phyloP scores from a whole-genome alignment of 192 early-diverging fungal species.

The Podila horticola region DNA sequence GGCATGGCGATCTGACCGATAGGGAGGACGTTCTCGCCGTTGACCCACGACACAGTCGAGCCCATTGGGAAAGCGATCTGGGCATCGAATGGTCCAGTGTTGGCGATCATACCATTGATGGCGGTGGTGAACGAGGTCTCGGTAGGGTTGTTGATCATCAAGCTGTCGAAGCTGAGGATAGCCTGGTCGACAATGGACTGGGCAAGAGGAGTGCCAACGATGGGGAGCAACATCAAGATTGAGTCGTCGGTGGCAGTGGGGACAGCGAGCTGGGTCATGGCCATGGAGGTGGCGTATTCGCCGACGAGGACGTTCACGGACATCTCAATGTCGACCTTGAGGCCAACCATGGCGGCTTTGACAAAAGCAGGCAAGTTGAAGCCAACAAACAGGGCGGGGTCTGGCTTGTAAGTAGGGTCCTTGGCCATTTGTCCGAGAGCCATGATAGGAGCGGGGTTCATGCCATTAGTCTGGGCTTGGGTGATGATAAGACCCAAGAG shows the following conservation, averaged over 20 bases:
- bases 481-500: slow-evolving; percentile 57
- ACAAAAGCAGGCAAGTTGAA: slow-evolving; percentile 61
- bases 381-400: slow-evolving; percentile 48
- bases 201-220: slow-evolving; percentile 66
- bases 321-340: slow-evolving; percentile 60
- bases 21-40: slow-evolving; percentile 13
- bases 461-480: slow-evolving; percentile 51
- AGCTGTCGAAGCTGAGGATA: slow-evolving; percentile 30
- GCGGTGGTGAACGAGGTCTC: slow-evolving; percentile 47
- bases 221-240: slow-evolving; percentile 58
- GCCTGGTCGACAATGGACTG: slow-evolving; percentile 59
- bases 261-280: slow-evolving; percentile 55
- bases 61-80: slow-evolving; percentile 53
- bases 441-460: slow-evolving; percentile 58
- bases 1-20: slow-evolving; percentile 63
- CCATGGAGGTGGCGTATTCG: slow-evolving; percentile 56
- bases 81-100: slow-evolving; percentile 54
- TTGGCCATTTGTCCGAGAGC: slow-evolving; percentile 51
- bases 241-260: slow-evolving; percentile 56
- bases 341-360: slow-evolving; percentile 54
- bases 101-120: slow-evolving; percentile 49
- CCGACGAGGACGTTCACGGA: slow-evolving; percentile 58
- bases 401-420: slow-evolving; percentile 43
- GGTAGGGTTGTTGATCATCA: slow-evolving; percentile 47
- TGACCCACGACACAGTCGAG: slow-evolving; percentile 51